Evolutionary conservation across 768 basidiomycete genomes (phyloP).

Genomic region (Amanita fuliginea): DNA sequence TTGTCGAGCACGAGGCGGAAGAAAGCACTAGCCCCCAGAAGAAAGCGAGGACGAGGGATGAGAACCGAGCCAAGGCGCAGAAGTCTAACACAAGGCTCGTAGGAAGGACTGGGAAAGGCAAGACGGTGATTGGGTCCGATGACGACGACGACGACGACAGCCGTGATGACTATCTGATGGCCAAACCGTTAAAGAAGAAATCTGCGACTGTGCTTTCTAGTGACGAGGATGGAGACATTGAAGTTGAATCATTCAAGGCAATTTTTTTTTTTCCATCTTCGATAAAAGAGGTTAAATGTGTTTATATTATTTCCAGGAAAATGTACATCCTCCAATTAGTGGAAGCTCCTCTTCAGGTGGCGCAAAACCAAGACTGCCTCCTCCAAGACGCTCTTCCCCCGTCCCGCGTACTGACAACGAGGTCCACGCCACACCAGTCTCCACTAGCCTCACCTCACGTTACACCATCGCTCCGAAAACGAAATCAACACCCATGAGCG

Average conservation of each 20-base stretch:
- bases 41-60: constrained; percentile 10
- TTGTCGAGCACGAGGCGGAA: constrained; percentile 3
- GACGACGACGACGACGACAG: constrained; percentile 21
- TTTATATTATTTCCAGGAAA: not conserved
- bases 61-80: not conserved
- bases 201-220: not conserved
- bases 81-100: not conserved
- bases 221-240: constrained; percentile 2
- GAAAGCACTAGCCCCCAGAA: constrained; percentile 6
- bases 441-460: constrained; percentile 14
- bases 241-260: constrained; percentile 5
- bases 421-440: constrained; percentile 15
- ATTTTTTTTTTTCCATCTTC: not conserved
- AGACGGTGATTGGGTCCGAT: constrained; percentile 20
- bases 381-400: constrained; percentile 3
- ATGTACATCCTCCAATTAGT: not conserved
- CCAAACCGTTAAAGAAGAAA: not conserved
- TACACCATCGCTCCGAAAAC: constrained; percentile 39
- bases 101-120: constrained; percentile 14
- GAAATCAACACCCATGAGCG: constrained; percentile 56
- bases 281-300: not conserved
- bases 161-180: not conserved
- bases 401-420: constrained; percentile 5
- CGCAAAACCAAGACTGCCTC: constrained; percentile 1
- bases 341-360: not conserved